Conservation (phyloP, 805 yeast genomes). For the Lipomyces yamadae region DNA sequence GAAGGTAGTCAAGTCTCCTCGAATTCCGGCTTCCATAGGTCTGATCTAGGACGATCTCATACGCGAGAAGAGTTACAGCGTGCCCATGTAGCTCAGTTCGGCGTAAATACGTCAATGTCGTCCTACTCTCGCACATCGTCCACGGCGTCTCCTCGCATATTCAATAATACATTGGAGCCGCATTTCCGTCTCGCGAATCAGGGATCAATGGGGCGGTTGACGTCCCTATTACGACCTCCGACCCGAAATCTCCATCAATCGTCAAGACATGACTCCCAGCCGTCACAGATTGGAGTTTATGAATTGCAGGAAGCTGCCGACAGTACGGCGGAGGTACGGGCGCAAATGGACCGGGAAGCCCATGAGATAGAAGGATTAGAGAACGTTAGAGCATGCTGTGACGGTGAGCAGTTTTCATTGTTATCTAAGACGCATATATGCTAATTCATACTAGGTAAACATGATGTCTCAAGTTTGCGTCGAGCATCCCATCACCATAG, state of each 20-base stretch:
- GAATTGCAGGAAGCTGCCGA: conserved; percentile 10
- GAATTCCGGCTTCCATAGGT: not conserved
- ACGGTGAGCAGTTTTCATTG: conserved; percentile 37
- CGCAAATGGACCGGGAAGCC: conserved; percentile 23
- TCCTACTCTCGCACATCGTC: not conserved
- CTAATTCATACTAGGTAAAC: conserved; percentile 34
- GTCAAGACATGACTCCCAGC: not conserved
- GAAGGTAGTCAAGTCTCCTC: not conserved
- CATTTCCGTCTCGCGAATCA: conserved; percentile 6
- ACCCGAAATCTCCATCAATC: conserved; percentile 1
- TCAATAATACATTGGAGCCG: not conserved
- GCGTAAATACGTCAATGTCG: not conserved
- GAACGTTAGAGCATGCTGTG: conserved; percentile 49
- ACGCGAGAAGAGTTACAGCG: not conserved
- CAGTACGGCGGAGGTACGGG: conserved; percentile 21
- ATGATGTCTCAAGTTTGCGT: conserved; percentile 35
- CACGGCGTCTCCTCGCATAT: not conserved
- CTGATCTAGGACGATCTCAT: not conserved
- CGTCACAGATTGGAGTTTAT: not conserved
- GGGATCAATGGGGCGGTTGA: conserved; percentile 26
- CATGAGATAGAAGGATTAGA: conserved; percentile 54
- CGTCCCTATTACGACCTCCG: conserved; percentile 21
- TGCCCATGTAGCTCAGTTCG: not conserved
- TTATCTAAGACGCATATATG: not conserved
- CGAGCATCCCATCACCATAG: not conserved